A percentile compares a stretch with the other conserved stretches of the same genome.
Conservation (phyloP, 176 grass and related monocot genomes). For the Areca catechu region DNA sequence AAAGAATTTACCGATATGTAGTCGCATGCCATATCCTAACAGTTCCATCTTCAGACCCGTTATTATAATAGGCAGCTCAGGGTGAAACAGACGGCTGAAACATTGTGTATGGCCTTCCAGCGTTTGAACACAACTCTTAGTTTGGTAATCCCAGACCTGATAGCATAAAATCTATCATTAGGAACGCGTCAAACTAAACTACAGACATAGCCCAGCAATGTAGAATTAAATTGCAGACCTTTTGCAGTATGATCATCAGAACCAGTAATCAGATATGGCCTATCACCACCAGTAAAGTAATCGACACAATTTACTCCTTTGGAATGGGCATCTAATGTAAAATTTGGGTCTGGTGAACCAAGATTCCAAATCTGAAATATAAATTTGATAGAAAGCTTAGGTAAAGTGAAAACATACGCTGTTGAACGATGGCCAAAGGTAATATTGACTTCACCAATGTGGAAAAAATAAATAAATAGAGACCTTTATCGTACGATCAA, state of each 20-base stretch:
- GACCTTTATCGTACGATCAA: conserved; percentile 97
- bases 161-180: conserved; percentile 13
- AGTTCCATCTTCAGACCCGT: conserved; percentile 68
- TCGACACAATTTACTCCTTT: conserved; percentile 77
- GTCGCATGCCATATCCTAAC: conserved; percentile 63
- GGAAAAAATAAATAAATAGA: background rate
- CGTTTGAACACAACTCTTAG: conserved; percentile 68
- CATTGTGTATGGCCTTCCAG: conserved; percentile 71
- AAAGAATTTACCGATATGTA: conserved; percentile 42
- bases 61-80: conserved; percentile 71
- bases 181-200: no score
- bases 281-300: conserved; percentile 50
- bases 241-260: conserved; percentile 70
- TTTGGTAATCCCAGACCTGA: conserved; percentile 78
- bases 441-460: no score
- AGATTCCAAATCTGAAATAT: conserved; percentile 62
- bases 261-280: conserved; percentile 34
- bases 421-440: no score
- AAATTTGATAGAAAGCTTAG: no score
- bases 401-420: no score
- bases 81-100: conserved; percentile 32
- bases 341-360: conserved; percentile 66
- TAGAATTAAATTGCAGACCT: conserved; percentile 18
- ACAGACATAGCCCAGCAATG: no score
- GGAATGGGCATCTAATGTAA: conserved; percentile 58